Conservation (phyloP, 176 grass and related monocot genomes). For the Triticum aestivum region IWGSC_CS_RefSeq_v2.1 NC_057805.1:16439973-16440472, state of each 20-base stretch:
- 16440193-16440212: not conserved
- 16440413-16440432: too few relatives aligned
- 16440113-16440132: slow-evolving; percentile 22
- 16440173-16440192: not conserved
- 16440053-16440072: not conserved
- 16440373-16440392: too few relatives aligned
- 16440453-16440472: not conserved
- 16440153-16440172: not conserved
- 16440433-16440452: not conserved
- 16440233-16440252: not conserved
- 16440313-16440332: not conserved
- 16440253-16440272: too few relatives aligned
- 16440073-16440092: not conserved
- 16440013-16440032: not conserved
- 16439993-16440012: not conserved
- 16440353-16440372: too few relatives aligned
- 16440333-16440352: not conserved
- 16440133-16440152: slow-evolving; percentile 53
- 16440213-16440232: not conserved
- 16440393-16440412: too few relatives aligned
- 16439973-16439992: not conserved
- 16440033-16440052: not conserved
- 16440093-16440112: slow-evolving; percentile 5
- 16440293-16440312: not conserved
- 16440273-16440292: not conserved